Conservation (phyloP, 2,329 filamentous ascomycete species). For the Fusarium luffae region DNA sequence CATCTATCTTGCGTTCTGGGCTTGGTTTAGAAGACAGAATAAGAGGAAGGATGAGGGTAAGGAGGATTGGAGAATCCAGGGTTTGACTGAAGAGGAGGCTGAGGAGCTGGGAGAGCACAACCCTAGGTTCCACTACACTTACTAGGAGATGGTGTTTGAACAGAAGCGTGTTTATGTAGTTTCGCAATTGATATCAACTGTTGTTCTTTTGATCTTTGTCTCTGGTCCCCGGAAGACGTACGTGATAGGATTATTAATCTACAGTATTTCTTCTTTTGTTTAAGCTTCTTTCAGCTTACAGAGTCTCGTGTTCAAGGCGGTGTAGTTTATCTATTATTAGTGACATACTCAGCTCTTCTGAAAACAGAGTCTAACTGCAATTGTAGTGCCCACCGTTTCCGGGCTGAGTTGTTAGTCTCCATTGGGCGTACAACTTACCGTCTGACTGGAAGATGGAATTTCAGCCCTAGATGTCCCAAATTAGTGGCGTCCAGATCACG, state of each 20-base stretch:
- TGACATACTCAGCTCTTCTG: not conserved
- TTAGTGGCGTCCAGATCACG: not conserved
- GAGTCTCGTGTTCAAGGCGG: no score
- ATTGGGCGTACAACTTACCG: not conserved
- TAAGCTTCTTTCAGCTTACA: no score
- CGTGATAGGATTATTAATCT: no score
- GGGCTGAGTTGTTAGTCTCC: not conserved
- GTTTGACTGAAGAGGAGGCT: conserved; percentile 47
- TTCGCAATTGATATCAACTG: not conserved
- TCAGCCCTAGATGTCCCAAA: not conserved
- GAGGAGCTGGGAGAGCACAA: conserved; percentile 49
- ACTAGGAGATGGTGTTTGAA: conserved; percentile 1
- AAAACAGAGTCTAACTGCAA: not conserved
- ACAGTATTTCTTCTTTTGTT: no score
- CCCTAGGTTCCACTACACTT: conserved; percentile 48
- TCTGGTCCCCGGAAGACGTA: no score
- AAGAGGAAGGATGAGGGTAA: conserved; percentile 45
- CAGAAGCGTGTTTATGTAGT: not conserved
- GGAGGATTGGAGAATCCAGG: conserved; percentile 45
- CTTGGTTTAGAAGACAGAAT: conserved; percentile 51
- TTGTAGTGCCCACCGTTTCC: not conserved
- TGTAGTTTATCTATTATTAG: not conserved
- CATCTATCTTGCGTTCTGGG: conserved; percentile 54
- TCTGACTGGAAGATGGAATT: not conserved
- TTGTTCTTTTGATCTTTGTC: not conserved